Evolutionary conservation across 1,284 basidiomycete genomes (phyloP), one percentile per base, ranked within the genome.

Genomic region (Thecaphora thlaspeos): DNA sequence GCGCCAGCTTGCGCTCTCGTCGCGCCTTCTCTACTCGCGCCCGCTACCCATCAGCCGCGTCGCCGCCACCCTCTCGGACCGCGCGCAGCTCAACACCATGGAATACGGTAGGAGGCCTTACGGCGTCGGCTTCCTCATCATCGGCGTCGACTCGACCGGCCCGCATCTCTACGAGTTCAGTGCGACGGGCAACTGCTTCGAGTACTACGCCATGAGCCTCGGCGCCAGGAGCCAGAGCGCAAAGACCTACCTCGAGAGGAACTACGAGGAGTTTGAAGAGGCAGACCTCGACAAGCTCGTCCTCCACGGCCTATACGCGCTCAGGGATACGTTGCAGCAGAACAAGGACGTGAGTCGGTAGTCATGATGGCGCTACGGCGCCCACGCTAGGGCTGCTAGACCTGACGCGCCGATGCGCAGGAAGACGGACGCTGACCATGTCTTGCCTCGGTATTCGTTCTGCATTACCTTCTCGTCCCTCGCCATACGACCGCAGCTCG

Each of bases 31-130:
- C 47, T 97, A 94, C 82, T 91, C 90, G 78, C 87, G 95, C 34
- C 90, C 93, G 15, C 86, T 96, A 46, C 95, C 95, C 51, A 88
- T 98, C 1, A 91, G 90, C 73, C 85, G 94, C 46, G 86, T 97
- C 32, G 93, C 98, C 10, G 87, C 88, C 57, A 83, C 90, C 55
- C 93, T 98, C 68, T 92, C 95, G 24, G 93, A 98, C 78, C 94
- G 95, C 90, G 95, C 95, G 0, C 95, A 99, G 81, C 88, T 92
- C 48, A 98, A 98, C 81, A 99, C 95, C 0, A 95, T 98, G 81
- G 90, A 96, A 80, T 98, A 98, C 78, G 95, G 95, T 55, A 86
- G 91, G 70, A 84, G 95, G 55, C 95, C 95, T 5, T 99, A 99
- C 74, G 95, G 95, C 78, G 95, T 99, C 9, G 95, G 95, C 22